A percentile compares a stretch with the other conserved stretches of the same genome.
Evolutionary conservation across 305 asterid genomes (phyloP).

Genomic region (Fraxinus baroniana): DNA sequence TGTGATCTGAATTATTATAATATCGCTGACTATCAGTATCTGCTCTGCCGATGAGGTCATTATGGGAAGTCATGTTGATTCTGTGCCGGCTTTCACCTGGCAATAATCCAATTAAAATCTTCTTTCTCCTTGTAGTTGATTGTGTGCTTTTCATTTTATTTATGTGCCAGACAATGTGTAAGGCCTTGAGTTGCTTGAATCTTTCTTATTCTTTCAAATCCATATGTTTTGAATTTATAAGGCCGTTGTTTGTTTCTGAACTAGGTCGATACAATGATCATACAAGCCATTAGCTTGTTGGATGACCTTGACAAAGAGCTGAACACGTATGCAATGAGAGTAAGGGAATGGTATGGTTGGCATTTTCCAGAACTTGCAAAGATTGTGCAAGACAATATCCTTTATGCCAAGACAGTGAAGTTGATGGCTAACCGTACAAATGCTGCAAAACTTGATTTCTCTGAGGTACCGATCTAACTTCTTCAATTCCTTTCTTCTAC

Average conservation of each 20-base stretch:
- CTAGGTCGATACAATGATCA: slow-evolving; percentile 95
- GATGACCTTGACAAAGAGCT: slow-evolving; percentile 95
- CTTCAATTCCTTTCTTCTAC: background rate
- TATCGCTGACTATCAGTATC: background rate
- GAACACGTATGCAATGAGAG: slow-evolving; percentile 96
- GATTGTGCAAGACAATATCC: slow-evolving; percentile 77
- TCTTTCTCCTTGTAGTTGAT: background rate
- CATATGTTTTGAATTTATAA: background rate
- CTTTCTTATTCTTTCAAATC: background rate
- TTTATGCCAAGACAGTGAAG: slow-evolving; percentile 75
- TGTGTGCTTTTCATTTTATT: background rate
- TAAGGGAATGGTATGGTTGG: slow-evolving; percentile 98
- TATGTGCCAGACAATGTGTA: background rate
- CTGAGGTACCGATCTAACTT: slow-evolving; percentile 52
- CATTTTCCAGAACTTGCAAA: slow-evolving; percentile 97
- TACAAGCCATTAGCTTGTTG: slow-evolving; percentile 89
- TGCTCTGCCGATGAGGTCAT: background rate
- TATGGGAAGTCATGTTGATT: background rate
- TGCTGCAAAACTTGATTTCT: slow-evolving; percentile 85
- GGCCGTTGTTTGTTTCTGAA: slow-evolving; percentile 6
- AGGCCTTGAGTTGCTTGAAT: background rate
- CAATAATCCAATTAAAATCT: background rate
- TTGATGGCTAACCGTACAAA: slow-evolving; percentile 80
- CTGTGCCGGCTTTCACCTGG: too few relatives aligned
- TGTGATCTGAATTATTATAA: background rate